phyloP scores from a whole-genome alignment of 2,329 filamentous ascomycete species.

The Talaromyces rugulosus region DNA sequence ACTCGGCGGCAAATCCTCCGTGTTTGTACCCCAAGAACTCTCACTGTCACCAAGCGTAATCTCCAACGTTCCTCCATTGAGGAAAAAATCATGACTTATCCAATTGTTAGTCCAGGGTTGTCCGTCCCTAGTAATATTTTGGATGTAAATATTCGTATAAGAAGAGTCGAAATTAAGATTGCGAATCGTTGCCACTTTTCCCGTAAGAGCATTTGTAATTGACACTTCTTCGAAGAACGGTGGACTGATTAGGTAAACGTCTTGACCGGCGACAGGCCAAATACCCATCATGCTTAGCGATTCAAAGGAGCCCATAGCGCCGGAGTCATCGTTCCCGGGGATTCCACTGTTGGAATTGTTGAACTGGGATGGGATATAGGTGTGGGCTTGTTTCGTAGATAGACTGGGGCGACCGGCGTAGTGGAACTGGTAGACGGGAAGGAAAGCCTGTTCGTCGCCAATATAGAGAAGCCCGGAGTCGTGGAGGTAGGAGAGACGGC shows the following conservation, averaged over 20 bases:
- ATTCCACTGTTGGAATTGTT: constrained; percentile 51
- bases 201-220: constrained; percentile 52
- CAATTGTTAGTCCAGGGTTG: constrained; percentile 57
- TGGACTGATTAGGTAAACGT: constrained; percentile 62
- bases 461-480: constrained; percentile 59
- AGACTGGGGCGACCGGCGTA: constrained; percentile 57
- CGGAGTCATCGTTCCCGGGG: constrained; percentile 62
- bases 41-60: constrained; percentile 56
- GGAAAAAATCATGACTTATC: constrained; percentile 62
- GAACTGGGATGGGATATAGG: constrained; percentile 59
- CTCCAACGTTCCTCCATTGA: constrained; percentile 59
- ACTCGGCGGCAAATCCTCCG: constrained; percentile 58
- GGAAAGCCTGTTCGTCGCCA: constrained; percentile 57
- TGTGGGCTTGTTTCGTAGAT: constrained; percentile 47
- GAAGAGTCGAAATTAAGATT: constrained; percentile 55
- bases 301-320: constrained; percentile 61
- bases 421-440: constrained; percentile 61
- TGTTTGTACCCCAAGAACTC: constrained; percentile 61
- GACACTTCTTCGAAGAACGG: constrained; percentile 58
- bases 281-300: constrained; percentile 62
- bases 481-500: constrained; percentile 59
- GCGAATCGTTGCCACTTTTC: constrained; percentile 53
- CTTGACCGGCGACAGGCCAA: constrained; percentile 60
- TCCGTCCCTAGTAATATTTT: constrained; percentile 59
- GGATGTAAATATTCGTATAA: constrained; percentile 57